Percentiles rank a stretch among this genome's conserved stretches.
These are phyloP conservation scores for Lecanicillium sp. DNA, from an alignment of 2,329 filamentous ascomycete genomes.

Conservation along the genomic window DNA sequence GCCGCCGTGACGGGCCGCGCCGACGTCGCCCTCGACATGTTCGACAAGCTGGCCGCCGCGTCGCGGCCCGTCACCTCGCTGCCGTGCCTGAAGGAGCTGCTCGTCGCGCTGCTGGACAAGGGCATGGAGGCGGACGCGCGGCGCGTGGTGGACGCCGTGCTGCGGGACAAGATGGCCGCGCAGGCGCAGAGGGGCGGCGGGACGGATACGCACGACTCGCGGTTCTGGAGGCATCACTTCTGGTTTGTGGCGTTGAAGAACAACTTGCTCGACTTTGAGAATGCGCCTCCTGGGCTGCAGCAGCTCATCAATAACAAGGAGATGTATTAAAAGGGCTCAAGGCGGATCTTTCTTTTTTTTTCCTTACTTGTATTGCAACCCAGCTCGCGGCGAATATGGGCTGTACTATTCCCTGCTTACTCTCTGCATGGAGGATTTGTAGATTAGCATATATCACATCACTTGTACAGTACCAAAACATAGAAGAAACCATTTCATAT, in stretches of 20 bases:
- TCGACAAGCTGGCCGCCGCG: conserved; percentile 36
- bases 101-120: conserved; percentile 27
- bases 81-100: conserved; percentile 37
- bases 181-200: conserved; percentile 15
- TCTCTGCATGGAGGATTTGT: no score
- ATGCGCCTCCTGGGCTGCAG: conserved; percentile 18
- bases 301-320: conserved; percentile 8
- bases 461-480: no score
- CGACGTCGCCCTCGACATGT: conserved; percentile 42
- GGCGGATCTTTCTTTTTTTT: no score
- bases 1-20: conserved; percentile 52
- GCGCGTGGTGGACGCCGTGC: conserved; percentile 27
- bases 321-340: no score
- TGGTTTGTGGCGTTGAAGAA: conserved; percentile 41
- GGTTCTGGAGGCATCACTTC: conserved; percentile 44
- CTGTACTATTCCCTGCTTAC: no score
- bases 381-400: no score
- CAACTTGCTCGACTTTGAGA: conserved; percentile 28
- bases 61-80: conserved; percentile 37
- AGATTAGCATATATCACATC: conserved; percentile 1
- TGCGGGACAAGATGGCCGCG: conserved; percentile 23
- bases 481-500: no score
- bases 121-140: conserved; percentile 24
- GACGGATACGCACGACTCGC: conserved; percentile 18
- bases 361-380: no score